Base-by-base conservation (phyloP, 805 yeast species). In the Cyberlindnera euphorbiae region DNA sequence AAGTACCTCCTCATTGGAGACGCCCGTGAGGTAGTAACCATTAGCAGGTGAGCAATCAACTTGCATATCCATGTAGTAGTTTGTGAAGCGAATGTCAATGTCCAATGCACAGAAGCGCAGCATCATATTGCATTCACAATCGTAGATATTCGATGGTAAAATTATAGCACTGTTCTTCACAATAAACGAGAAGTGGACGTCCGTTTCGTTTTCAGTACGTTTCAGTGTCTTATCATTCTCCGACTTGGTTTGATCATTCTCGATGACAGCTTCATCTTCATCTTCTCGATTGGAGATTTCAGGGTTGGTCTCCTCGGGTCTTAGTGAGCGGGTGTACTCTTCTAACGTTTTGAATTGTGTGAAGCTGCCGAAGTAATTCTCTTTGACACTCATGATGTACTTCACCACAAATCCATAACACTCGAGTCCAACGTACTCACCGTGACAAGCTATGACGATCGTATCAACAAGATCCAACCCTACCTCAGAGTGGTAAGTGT, bases 41-140 rank as follows among this genome's bases (percentile, higher is more conserved):
- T 52, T 56, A 3, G 79, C 55, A 1, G 89, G 86, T 10, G 82
- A 68, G 26, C 79, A 66, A 45, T 84, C 77, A 1, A 82, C 82
- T 51, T 87, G 90, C 42, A 90, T 55, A 53, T 90, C 96, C 96
- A 93, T 89, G 53, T 90, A 93, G 58, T 83, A 93, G 49, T 87
- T 84, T 13, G 90, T 82, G 59, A 87, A 82, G 37, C 97, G 66
- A n/a, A 86, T 66, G 54, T 88, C 97, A 18, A 85, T 72, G 43
- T 79, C 86, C 28, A 89, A 63, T 14, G 70, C 65, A 16, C 79
- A 78, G 48, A 87, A 79, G 27, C 69, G 68, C 1, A 89, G 54
- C 0, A 82, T 76, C 16, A 83, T 49, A 51, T 79, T 81, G 0
- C 82, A 70, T 11, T 69, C 63, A 25, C 78, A 67, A 38, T 80